Evolutionary conservation across 768 basidiomycete species (phyloP).

Genomic region (Paxillus rubicundulus): DNA sequence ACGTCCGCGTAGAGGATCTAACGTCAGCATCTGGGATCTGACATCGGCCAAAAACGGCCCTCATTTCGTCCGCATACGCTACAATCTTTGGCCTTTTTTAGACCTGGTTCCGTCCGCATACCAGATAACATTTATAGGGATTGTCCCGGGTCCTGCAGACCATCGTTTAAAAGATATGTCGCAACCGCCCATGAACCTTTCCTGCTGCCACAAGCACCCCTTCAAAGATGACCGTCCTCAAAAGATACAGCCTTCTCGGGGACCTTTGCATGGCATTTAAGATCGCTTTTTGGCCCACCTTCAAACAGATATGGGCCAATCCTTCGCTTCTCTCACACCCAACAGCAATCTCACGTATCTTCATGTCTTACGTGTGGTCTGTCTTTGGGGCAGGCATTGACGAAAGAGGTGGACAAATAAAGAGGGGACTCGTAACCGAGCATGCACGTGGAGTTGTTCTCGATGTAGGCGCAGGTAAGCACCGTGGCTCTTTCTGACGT

Average conservation of each 20-base stretch:
- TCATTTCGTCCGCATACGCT: too few relatives aligned
- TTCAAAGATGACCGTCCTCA: slow-evolving; percentile 14
- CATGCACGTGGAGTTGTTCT: slow-evolving; percentile 61
- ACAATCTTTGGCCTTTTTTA: too few relatives aligned
- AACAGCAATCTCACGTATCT: slow-evolving; percentile 44
- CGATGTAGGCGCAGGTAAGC: slow-evolving; percentile 65
- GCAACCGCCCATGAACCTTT: background rate
- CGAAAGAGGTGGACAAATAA: slow-evolving; percentile 37
- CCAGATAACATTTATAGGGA: too few relatives aligned
- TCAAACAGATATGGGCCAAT: slow-evolving; percentile 35
- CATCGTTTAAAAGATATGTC: background rate
- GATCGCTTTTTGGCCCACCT: slow-evolving; percentile 44
- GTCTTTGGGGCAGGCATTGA: slow-evolving; percentile 49
- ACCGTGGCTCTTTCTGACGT: background rate
- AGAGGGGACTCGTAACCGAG: slow-evolving; percentile 48
- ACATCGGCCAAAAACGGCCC: too few relatives aligned
- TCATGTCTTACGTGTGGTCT: slow-evolving; percentile 60
- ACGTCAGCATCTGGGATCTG: too few relatives aligned
- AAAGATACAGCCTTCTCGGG: slow-evolving; percentile 34
- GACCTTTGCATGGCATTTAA: slow-evolving; percentile 43
- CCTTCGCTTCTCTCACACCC: slow-evolving; percentile 51
- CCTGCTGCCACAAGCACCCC: background rate
- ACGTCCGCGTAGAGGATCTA: too few relatives aligned
- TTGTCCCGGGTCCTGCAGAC: too few relatives aligned
- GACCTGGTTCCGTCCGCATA: too few relatives aligned